Percentiles rank a stretch among this genome's conserved stretches.
Evolutionary conservation across 306 rosid species (phyloP).

Genomic region (Fagus crenata): DNA sequence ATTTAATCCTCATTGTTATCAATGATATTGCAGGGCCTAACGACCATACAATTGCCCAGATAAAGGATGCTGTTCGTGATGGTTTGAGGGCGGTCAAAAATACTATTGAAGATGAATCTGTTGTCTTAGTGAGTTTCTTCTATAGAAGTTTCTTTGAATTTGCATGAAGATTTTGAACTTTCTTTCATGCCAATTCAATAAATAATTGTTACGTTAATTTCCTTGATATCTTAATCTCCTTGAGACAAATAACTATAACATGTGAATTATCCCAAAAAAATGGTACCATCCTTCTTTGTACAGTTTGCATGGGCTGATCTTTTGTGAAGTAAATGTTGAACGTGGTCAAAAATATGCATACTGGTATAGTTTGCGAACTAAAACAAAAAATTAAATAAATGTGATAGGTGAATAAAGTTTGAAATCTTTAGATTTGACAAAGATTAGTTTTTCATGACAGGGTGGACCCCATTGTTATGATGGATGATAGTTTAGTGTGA

Average conservation of each 20-base stretch:
- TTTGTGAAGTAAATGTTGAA: not conserved
- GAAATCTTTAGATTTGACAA: no score
- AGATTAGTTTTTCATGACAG: no score
- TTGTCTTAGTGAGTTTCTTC: constrained; percentile 58
- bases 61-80: constrained; percentile 98
- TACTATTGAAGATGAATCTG: constrained; percentile 93
- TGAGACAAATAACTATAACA: not conserved
- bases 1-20: constrained; percentile 26
- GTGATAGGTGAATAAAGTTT: not conserved
- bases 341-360: not conserved
- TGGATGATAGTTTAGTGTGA: no score
- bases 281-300: not conserved
- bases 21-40: constrained; percentile 76
- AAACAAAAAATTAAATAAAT: no score
- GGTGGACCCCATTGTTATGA: no score
- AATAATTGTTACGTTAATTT: not conserved
- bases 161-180: not conserved
- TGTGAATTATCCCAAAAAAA: not conserved
- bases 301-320: not conserved
- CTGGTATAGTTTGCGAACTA: not conserved
- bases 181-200: not conserved
- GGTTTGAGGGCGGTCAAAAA: constrained; percentile 98
- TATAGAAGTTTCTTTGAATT: not conserved
- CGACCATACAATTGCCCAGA: constrained; percentile 97
- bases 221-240: not conserved